These are phyloP conservation scores for Ophiostoma quercus DNA, from an alignment of 2,329 filamentous ascomycete species.

Conservation along the genomic window DNA sequence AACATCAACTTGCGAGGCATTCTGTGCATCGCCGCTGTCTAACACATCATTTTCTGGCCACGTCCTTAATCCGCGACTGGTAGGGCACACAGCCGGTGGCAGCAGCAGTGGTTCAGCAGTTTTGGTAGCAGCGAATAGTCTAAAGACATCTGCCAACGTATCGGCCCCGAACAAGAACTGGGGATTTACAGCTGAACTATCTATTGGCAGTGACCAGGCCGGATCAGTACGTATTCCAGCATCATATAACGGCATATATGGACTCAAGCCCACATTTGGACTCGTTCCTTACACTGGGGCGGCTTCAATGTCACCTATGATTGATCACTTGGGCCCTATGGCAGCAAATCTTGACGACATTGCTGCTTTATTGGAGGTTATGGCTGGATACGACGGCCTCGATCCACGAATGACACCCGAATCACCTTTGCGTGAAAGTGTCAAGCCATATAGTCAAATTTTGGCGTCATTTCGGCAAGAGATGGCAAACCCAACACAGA, in stretches of 20 bases:
- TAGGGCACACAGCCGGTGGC: not conserved
- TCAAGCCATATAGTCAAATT: constrained; percentile 33
- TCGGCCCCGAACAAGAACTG: not conserved
- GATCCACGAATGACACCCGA: constrained; percentile 42
- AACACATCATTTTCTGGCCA: constrained; percentile 71
- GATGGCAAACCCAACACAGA: not conserved
- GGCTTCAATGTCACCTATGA: constrained; percentile 37
- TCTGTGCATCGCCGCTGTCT: constrained; percentile 51
- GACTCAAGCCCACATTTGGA: constrained; percentile 45
- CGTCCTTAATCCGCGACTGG: constrained; percentile 41
- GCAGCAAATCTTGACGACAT: constrained; percentile 40
- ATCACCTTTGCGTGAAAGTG: constrained; percentile 35
- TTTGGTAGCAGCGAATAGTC: not conserved
- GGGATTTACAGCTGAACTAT: constrained; percentile 18
- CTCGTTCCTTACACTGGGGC: constrained; percentile 48
- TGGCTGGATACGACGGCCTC: constrained; percentile 46
- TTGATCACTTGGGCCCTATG: constrained; percentile 45
- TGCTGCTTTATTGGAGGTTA: constrained; percentile 37
- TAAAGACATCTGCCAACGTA: not conserved
- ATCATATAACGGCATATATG: constrained; percentile 39
- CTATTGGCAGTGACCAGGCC: constrained; percentile 64
- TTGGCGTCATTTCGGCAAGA: constrained; percentile 27
- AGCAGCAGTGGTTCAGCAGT: not conserved
- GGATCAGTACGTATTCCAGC: constrained; percentile 63
- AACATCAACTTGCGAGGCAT: constrained; percentile 66